Percentiles rank a stretch among this genome's conserved stretches.
phyloP scores from a whole-genome alignment of 116 monocot genomes.

The Papilionanthe hybrid region DNA sequence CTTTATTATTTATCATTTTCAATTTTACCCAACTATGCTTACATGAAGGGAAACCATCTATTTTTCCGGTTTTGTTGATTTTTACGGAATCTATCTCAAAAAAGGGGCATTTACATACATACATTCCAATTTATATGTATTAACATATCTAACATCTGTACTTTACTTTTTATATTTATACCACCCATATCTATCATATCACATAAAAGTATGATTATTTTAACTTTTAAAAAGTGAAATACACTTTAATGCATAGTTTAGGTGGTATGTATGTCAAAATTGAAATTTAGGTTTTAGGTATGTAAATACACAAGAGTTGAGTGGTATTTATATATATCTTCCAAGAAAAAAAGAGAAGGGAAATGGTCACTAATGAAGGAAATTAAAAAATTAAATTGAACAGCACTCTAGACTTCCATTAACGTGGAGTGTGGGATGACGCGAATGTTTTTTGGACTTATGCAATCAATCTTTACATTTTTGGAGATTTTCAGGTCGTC shows the following conservation, averaged over 20 bases:
- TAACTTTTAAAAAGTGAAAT: no score
- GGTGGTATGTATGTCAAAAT: no score
- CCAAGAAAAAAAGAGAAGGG: not conserved
- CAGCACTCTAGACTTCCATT: not conserved
- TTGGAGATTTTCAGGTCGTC: conserved; percentile 50
- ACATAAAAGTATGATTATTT: no score
- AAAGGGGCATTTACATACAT: not conserved
- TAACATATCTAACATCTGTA: no score
- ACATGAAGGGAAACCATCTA: not conserved
- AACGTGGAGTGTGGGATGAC: not conserved
- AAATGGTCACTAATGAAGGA: not conserved
- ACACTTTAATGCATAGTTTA: no score
- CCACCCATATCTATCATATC: no score
- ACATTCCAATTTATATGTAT: no score
- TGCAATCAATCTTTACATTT: not conserved
- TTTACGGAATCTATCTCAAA: not conserved
- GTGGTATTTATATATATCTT: no score
- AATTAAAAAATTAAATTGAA: not conserved
- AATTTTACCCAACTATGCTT: not conserved
- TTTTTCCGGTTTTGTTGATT: not conserved
- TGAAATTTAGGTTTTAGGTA: no score
- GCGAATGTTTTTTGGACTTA: not conserved
- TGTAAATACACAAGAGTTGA: no score
- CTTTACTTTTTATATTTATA: no score
- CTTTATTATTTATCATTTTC: not conserved